phyloP scores from a whole-genome alignment of 2,329 filamentous ascomycete genomes.

The Phyllosticta citriasiana region DNA sequence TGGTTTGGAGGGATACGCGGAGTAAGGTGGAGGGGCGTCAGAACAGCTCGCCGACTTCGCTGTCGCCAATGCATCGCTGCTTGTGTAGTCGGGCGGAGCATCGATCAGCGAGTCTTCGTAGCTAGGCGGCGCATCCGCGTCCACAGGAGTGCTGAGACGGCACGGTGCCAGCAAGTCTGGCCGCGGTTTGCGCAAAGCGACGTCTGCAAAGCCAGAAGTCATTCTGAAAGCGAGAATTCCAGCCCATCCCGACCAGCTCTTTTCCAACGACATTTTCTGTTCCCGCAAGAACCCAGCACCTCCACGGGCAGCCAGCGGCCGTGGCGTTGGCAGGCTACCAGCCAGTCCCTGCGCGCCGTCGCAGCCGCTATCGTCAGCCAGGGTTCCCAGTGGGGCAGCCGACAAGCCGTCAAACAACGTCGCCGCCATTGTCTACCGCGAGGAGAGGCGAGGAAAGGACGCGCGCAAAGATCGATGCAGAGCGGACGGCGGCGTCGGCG shows the following conservation, averaged over 20 bases:
- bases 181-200: neutral
- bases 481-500: neutral
- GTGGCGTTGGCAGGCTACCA: neutral
- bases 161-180: neutral
- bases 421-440: neutral
- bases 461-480: neutral
- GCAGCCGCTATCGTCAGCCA: neutral
- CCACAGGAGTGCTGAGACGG: neutral
- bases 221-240: neutral
- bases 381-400: neutral
- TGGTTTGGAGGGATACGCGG: neutral
- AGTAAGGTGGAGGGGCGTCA: neutral
- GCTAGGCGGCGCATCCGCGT: slow-evolving; percentile 26
- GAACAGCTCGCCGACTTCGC: slow-evolving; percentile 9
- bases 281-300: neutral
- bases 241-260: neutral
- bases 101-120: slow-evolving; percentile 36
- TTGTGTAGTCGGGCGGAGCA: slow-evolving; percentile 36
- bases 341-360: neutral
- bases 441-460: neutral
- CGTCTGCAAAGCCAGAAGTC: neutral
- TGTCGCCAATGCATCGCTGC: slow-evolving; percentile 29
- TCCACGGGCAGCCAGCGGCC: neutral
- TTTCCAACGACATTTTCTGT: neutral
- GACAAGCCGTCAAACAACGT: neutral